These are phyloP conservation scores for Phytophthora pinifolia DNA, from an alignment of 352 stramenopile genomes.

Conservation along the genomic window DNA sequence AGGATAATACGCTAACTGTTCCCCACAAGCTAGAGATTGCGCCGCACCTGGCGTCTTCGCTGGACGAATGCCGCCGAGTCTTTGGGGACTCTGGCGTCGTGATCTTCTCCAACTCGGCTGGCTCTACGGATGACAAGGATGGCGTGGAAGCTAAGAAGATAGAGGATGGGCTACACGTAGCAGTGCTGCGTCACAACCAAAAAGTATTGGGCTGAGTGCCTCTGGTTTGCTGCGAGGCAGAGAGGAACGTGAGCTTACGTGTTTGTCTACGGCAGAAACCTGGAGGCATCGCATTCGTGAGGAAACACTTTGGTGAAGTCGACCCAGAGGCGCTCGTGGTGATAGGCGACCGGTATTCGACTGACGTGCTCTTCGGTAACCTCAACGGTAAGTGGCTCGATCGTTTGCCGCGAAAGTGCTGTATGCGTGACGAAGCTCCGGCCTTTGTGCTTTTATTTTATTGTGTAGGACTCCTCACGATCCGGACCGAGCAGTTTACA, in stretches of 20 bases:
- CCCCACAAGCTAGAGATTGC: conserved; percentile 89
- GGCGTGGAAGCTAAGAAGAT: conserved; percentile 84
- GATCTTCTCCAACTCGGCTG: conserved; percentile 96
- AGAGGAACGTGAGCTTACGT: neutral
- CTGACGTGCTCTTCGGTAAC: conserved; percentile 97
- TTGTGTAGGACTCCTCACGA: conserved; percentile 91
- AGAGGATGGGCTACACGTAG: conserved; percentile 76
- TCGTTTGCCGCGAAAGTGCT: neutral
- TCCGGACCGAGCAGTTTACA: conserved; percentile 91
- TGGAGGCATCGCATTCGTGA: conserved; percentile 85
- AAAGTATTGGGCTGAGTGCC: conserved; percentile 59
- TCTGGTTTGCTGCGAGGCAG: neutral
- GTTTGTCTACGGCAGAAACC: conserved; percentile 79
- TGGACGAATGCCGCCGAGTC: conserved; percentile 80
- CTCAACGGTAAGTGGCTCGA: conserved; percentile 66
- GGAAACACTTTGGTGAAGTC: conserved; percentile 78
- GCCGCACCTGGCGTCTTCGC: conserved; percentile 59
- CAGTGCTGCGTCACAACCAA: conserved; percentile 89
- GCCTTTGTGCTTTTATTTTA: neutral
- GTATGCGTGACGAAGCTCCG: conserved; percentile 3
- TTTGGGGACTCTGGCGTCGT: conserved; percentile 89
- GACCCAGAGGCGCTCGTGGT: conserved; percentile 90
- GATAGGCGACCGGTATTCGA: conserved; percentile 96
- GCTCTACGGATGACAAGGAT: conserved; percentile 89
- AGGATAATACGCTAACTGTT: conserved; percentile 96